phyloP scores from a whole-genome alignment of 257 asterid species.

The Oldenlandia corymbosa region DNA sequence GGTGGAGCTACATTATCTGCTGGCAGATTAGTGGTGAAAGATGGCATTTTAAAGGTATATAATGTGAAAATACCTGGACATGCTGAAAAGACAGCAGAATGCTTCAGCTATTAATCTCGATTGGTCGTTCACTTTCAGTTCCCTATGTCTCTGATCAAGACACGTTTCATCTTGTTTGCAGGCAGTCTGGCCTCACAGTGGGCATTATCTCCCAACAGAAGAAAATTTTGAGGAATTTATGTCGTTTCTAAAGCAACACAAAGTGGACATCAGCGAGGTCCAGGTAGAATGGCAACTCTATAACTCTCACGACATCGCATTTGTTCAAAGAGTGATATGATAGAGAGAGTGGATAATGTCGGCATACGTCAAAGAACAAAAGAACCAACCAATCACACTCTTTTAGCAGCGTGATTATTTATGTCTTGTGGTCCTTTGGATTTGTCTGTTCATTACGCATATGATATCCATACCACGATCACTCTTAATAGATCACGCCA shows the following conservation, averaged over 20 bases:
- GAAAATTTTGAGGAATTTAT: constrained; percentile 80
- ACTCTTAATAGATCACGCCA: not conserved
- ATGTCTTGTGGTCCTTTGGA: no score
- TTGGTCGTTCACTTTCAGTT: not conserved
- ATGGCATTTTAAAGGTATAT: constrained; percentile 73
- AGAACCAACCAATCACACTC: no score
- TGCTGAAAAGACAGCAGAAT: not conserved
- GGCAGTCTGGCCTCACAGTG: constrained; percentile 99
- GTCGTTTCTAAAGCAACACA: constrained; percentile 50
- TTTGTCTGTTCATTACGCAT: constrained; percentile 3
- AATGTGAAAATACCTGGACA: not conserved
- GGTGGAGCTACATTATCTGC: constrained; percentile 93
- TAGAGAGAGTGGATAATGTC: no score
- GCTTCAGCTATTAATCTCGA: not conserved
- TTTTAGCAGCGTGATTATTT: no score
- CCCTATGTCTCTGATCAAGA: not conserved
- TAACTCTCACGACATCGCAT: no score
- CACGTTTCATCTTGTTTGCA: constrained; percentile 11
- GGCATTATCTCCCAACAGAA: constrained; percentile 91
- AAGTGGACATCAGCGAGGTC: constrained; percentile 53
- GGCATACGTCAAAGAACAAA: no score
- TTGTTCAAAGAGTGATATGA: no score
- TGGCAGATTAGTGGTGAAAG: constrained; percentile 68
- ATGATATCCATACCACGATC: not conserved
- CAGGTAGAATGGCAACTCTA: constrained; percentile 38